Base-by-base conservation (phyloP, 2,329 filamentous ascomycete species). In the Fusarium multiceps region DNA sequence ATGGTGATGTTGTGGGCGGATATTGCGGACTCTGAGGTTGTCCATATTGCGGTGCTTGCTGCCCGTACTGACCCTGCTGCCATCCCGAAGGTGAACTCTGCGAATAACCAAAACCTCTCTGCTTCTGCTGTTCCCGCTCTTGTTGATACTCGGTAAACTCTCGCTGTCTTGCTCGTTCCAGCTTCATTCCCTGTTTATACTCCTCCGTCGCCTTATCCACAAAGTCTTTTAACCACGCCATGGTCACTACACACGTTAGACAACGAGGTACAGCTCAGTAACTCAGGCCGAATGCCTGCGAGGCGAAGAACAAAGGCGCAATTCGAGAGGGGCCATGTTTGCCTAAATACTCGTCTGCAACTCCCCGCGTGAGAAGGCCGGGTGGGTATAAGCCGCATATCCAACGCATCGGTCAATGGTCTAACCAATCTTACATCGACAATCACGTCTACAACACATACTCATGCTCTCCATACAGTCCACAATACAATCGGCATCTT, bases 201-300 rank as follows among this genome's bases (percentile, higher is more conserved):
- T 72, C 63, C 25, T 74, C 72, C 9, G 71, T 72, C 6, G 68
- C 73, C 56, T 74, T 76, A 9, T 64, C 71, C 10, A 76, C 46
- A 20, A 72, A 57, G 4, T 65, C 71, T 6, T 68, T 69, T 5
- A 75, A 47, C 56, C 73, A 72, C 18, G 69, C 72, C 74, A 76
- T 76, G 27, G 18, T 11, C 23, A 40, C 32, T 37, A 6, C 4
- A 5, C 9, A 37, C 32, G 32, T 37, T 11, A 18, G 32, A 37
- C 32, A 37, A 37, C 18, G 32, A 18, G 42, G 42, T 3, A 25
- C 42, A 28, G 28, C 28, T 30, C 28, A 14, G 28, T 30, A 30
- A 30, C 14, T 30, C 28, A 30, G 28, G 28, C 28, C 28, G 28
- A 30, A 30, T 30, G 28, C 28, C 28, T 30, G 28, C 3, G 6